Evolutionary conservation across 805 yeast species (phyloP), one percentile per base, ranked within the genome.

Genomic region (Pichia phayaonensis): DNA sequence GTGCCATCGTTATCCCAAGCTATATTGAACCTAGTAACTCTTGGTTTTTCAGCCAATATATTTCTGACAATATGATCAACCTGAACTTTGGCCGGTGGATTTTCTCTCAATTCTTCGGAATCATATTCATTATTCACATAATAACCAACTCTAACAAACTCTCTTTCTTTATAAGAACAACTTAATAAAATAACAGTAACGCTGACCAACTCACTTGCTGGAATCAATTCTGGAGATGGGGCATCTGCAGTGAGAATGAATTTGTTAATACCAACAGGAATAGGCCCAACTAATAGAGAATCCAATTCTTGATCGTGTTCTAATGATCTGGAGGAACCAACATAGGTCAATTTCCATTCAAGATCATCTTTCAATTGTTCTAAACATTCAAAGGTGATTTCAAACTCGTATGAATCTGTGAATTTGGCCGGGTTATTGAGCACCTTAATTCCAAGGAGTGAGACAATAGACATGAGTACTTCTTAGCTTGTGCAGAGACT

Each of bases 271-370:
- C 99, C 99, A 2, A 94, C 96, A 0, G 99, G 99, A 2, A 94
- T 96, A 0, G 99, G 99, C 0, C 99, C 99, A 4, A 94, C 99
- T n/a, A 94, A 71, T 39, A 94, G 82, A 1, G 97, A 90, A 63
- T 94, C 99, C 49, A 94, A 73, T 65, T 90, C 97, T 68, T 94
- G 99, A 66, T 94, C 99, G 60, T 94, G 97, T 56, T 94, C 97
- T 47, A 89, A 67, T 39, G 97, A 89, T 45, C 95, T 78, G 1
- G 97, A 90, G 5, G 96, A 87, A 1, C 99, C 99, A 40, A 94
- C 99, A 59, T 94, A 94, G 1, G 97, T 92, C 51, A 94, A 73
- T 66, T 94, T 94, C 99, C 99, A 94, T 67, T 94, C 99, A 51
- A 94, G 74, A 66, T 94, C 99, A 61, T 86, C 90, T 60, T 81